A percentile compares a stretch with the other conserved stretches of the same genome.
phyloP scores from a whole-genome alignment of 345 rosid genomes.

The Arabis hirsuta region DNA sequence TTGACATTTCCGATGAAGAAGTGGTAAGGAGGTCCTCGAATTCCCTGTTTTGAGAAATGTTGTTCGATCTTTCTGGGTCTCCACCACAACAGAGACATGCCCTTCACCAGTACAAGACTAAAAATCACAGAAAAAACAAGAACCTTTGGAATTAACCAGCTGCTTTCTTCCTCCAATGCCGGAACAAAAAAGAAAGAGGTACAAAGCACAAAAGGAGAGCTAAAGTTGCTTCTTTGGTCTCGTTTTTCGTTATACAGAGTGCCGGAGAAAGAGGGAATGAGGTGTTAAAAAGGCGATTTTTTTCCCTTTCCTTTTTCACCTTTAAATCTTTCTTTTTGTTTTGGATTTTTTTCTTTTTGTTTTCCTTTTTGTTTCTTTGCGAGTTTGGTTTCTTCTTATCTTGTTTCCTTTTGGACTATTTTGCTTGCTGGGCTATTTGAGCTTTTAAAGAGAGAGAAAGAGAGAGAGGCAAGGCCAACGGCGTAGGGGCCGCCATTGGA shows the following conservation, averaged over 20 bases:
- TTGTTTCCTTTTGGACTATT: slow-evolving; percentile 52
- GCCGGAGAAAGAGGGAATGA: slow-evolving; percentile 51
- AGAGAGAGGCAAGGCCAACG: slow-evolving; percentile 69
- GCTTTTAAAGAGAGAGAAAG: slow-evolving; percentile 45
- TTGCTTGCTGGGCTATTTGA: slow-evolving; percentile 47
- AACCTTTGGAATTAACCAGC: slow-evolving; percentile 55
- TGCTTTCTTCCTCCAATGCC: slow-evolving; percentile 46
- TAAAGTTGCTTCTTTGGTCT: slow-evolving; percentile 33
- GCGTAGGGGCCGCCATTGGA: slow-evolving; percentile 99
- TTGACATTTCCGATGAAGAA: slow-evolving; percentile 94
- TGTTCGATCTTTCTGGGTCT: slow-evolving; percentile 85
- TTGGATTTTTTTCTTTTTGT: slow-evolving; percentile 34
- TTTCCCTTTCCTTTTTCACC: background rate
- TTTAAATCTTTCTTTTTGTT: background rate
- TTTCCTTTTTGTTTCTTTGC: slow-evolving; percentile 33
- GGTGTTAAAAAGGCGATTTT: slow-evolving; percentile 44
- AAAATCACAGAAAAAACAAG: slow-evolving; percentile 44
- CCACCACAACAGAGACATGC: slow-evolving; percentile 80
- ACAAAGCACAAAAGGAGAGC: slow-evolving; percentile 33
- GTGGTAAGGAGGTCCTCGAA: slow-evolving; percentile 95
- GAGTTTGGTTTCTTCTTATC: slow-evolving; percentile 45
- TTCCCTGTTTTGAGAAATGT: slow-evolving; percentile 95
- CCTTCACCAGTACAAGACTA: slow-evolving; percentile 50
- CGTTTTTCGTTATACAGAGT: slow-evolving; percentile 44
- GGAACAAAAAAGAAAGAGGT: background rate